Percentiles rank a stretch among this genome's conserved stretches.
Conservation (phyloP, 176 grass and related monocot species). For the Chloris gayana region DNA sequence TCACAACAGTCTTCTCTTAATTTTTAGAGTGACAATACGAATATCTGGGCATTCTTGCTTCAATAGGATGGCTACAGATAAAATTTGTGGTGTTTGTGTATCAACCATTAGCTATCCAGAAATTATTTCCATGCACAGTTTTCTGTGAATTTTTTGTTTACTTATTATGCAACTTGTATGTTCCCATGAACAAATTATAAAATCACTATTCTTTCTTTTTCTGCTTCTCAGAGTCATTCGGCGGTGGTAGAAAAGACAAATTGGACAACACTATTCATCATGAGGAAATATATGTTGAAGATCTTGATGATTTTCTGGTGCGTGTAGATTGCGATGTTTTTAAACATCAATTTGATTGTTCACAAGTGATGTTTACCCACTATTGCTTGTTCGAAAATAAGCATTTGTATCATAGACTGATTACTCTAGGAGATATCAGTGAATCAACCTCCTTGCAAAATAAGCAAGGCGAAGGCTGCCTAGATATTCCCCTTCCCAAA, state of each 20-base stretch:
- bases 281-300: slow-evolving; percentile 58
- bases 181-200: background rate
- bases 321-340: slow-evolving; percentile 11
- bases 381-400: background rate
- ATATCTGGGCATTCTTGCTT: slow-evolving; percentile 11
- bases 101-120: slow-evolving; percentile 1
- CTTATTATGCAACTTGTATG: slow-evolving; percentile 21
- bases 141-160: slow-evolving; percentile 8
- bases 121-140: slow-evolving; percentile 9
- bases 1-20: background rate
- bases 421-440: background rate
- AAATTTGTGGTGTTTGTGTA: background rate
- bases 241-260: slow-evolving; percentile 32
- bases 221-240: slow-evolving; percentile 35
- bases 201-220: slow-evolving; percentile 17
- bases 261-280: slow-evolving; percentile 13
- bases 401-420: background rate
- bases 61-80: slow-evolving; percentile 13
- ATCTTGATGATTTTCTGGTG: slow-evolving; percentile 92
- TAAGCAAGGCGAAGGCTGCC: background rate
- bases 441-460: background rate
- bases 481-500: background rate
- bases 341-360: background rate
- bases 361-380: background rate
- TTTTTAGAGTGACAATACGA: background rate